Conservation (phyloP, 257 asterid genomes). For the Eustoma russellianum region DNA sequence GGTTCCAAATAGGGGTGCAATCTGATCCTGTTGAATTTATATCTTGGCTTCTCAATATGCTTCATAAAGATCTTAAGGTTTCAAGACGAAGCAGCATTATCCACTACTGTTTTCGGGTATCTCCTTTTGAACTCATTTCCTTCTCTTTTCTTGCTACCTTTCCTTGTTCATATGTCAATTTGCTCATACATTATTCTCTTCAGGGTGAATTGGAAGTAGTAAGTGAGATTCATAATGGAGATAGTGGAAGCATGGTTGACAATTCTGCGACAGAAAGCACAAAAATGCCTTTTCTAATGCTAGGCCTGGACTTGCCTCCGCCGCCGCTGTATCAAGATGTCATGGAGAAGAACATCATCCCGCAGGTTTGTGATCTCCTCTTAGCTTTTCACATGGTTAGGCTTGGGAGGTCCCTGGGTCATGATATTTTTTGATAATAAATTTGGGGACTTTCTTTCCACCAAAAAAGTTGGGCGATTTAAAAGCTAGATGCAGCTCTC, state of each 20-base stretch:
- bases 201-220: constrained; percentile 97
- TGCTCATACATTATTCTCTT: constrained; percentile 11
- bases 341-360: constrained; percentile 94
- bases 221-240: constrained; percentile 48
- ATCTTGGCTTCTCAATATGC: constrained; percentile 89
- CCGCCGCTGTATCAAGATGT: constrained; percentile 92
- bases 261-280: constrained; percentile 41
- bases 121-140: constrained; percentile 4
- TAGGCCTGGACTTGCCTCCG: constrained; percentile 95
- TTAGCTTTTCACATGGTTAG: background rate
- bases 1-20: constrained; percentile 77
- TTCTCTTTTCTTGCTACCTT: background rate
- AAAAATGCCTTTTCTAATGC: constrained; percentile 88
- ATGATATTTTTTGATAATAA: too few relatives aligned
- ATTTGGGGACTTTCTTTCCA: too few relatives aligned
- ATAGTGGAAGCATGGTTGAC: constrained; percentile 28
- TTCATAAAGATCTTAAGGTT: constrained; percentile 64
- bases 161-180: background rate
- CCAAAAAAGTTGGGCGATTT: too few relatives aligned
- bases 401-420: background rate
- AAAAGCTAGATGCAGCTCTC: too few relatives aligned
- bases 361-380: constrained; percentile 49
- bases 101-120: constrained; percentile 91
- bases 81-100: constrained; percentile 65
- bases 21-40: constrained; percentile 97